Percentiles rank a stretch among this genome's conserved stretches.
Conservation (phyloP, 2,329 filamentous ascomycete genomes). For the Ciborinia camelliae region DNA sequence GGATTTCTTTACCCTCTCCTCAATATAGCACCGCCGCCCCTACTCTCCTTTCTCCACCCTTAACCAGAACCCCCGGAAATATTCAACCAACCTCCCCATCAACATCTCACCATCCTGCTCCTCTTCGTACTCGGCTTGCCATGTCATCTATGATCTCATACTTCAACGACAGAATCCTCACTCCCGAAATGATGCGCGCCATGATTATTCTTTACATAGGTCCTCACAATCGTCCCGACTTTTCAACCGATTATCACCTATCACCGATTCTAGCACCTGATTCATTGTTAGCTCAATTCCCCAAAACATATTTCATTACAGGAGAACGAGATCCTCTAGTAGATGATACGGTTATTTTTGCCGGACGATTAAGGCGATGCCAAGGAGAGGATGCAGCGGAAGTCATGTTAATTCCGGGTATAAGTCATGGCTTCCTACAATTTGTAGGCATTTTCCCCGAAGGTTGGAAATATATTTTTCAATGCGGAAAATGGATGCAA, state of each 20-base stretch:
- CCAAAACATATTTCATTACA: constrained; percentile 90
- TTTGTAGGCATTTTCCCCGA: constrained; percentile 86
- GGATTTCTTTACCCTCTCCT: constrained; percentile 7
- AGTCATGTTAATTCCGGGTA: constrained; percentile 79
- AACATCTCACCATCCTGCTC: constrained; percentile 51
- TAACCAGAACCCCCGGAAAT: constrained; percentile 3
- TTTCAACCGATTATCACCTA: constrained; percentile 84
- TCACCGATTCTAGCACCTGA: constrained; percentile 90
- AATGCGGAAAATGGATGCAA: constrained; percentile 76
- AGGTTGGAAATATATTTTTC: constrained; percentile 81
- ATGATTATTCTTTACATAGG: constrained; percentile 99
- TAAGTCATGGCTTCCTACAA: constrained; percentile 91
- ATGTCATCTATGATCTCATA: constrained; percentile 98
- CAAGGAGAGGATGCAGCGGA: constrained; percentile 74
- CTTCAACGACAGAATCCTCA: constrained; percentile 91
- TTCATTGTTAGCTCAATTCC: constrained; percentile 76
- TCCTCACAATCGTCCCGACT: constrained; percentile 88
- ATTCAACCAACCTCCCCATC: constrained; percentile 22
- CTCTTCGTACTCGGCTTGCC: constrained; percentile 79
- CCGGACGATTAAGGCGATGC: constrained; percentile 79
- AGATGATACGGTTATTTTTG: constrained; percentile 95
- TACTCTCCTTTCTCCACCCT: constrained; percentile 26
- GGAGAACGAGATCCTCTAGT: constrained; percentile 94
- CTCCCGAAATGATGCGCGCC: constrained; percentile 96
- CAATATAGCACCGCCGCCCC: constrained; percentile 29